A percentile compares a stretch with the other conserved stretches of the same genome.
These are phyloP conservation scores for Blastobotrys raffinosifermentans DNA, from an alignment of 1,139 yeast species.

Conservation along the genomic window DNA sequence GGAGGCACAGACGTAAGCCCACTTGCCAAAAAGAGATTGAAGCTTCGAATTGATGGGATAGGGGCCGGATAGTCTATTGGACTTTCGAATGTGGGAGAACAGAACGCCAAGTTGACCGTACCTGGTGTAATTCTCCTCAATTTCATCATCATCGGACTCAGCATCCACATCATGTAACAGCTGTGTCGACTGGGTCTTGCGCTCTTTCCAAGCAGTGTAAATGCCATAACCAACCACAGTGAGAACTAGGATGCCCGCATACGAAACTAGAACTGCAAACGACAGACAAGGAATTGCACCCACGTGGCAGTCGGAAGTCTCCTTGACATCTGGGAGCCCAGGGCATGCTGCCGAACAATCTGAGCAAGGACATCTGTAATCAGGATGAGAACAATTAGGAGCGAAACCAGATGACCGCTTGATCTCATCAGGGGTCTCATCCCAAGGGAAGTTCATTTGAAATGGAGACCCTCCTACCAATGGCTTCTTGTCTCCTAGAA, in stretches of 20 bases:
- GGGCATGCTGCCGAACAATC: conserved; percentile 88
- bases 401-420: conserved; percentile 34
- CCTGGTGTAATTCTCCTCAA: conserved; percentile 25
- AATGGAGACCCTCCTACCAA: conserved; percentile 92
- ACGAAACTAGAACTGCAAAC: conserved; percentile 49
- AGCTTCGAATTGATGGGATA: conserved; percentile 42
- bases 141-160: conserved; percentile 24
- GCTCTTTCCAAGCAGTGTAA: conserved; percentile 11
- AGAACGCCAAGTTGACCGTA: conserved; percentile 11
- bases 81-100: conserved; percentile 12
- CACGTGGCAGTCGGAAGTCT: conserved; percentile 44
- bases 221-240: conserved; percentile 36
- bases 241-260: conserved; percentile 40
- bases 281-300: conserved; percentile 72
- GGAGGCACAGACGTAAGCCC: conserved; percentile 40
- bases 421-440: conserved; percentile 29
- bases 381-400: conserved; percentile 56
- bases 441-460: conserved; percentile 73
- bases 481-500: conserved; percentile 92
- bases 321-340: conserved; percentile 40
- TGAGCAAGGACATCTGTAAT: conserved; percentile 80
- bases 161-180: conserved; percentile 19
- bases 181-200: conserved; percentile 17
- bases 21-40: conserved; percentile 41
- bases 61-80: conserved; percentile 24